Conservation (phyloP, 1,139 yeast genomes). For the Geotrichum reessii region DNA sequence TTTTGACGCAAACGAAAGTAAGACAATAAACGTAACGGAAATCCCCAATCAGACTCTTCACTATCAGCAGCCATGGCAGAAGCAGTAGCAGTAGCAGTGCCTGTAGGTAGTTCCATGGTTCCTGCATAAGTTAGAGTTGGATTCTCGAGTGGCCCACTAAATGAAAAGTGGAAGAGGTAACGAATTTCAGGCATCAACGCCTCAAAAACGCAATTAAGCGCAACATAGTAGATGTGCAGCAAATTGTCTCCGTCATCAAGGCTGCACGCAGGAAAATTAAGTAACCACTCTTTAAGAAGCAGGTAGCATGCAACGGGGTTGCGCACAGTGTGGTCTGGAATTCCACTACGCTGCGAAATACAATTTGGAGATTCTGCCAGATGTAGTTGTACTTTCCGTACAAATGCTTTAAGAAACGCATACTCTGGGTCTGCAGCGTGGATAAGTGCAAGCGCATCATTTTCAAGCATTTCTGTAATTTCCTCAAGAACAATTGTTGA, state of each 20-base stretch:
- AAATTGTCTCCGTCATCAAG: conserved; percentile 19
- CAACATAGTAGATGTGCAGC: conserved; percentile 33
- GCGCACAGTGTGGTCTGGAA: background rate
- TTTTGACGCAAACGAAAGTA: conserved; percentile 34
- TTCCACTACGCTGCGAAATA: background rate
- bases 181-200: conserved; percentile 40
- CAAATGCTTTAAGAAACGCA: conserved; percentile 22
- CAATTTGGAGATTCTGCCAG: conserved; percentile 15
- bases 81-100: background rate
- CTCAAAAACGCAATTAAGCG: conserved; percentile 32
- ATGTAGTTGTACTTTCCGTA: conserved; percentile 22
- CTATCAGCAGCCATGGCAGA: background rate
- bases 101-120: background rate
- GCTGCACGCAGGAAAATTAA: conserved; percentile 28
- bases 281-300: conserved; percentile 30
- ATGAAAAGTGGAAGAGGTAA: conserved; percentile 37
- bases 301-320: conserved; percentile 26
- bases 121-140: background rate
- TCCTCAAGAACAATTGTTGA: background rate
- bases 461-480: background rate
- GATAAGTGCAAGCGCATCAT: background rate
- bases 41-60: background rate
- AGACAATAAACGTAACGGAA: conserved; percentile 29
- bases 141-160: conserved; percentile 35
- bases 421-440: conserved; percentile 19